Conservation (phyloP, 495 filamentous ascomycete genomes). For the Platismatia glauca region DNA sequence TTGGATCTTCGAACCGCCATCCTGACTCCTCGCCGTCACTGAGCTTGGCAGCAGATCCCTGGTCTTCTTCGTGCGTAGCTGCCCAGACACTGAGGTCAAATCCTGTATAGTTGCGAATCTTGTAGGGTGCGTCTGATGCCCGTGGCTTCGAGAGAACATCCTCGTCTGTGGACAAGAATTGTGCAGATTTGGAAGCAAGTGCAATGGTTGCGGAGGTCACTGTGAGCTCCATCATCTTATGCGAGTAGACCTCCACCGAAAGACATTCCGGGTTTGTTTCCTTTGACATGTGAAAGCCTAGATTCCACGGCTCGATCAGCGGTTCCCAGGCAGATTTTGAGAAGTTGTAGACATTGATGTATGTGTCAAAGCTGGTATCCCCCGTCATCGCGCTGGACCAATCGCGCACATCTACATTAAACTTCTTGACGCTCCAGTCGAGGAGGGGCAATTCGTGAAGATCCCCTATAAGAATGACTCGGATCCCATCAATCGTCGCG, state of each 20-base stretch:
- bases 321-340: conserved; percentile 98
- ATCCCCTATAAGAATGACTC: conserved; percentile 90
- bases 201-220: conserved; percentile 91
- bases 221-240: conserved; percentile 83
- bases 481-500: conserved; percentile 74
- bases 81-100: conserved; percentile 82
- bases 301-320: conserved; percentile 88
- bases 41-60: conserved; percentile 65
- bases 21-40: conserved; percentile 83
- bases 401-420: conserved; percentile 72
- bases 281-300: conserved; percentile 82
- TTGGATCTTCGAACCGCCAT: conserved; percentile 94
- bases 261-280: conserved; percentile 65
- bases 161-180: conserved; percentile 80
- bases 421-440: conserved; percentile 88
- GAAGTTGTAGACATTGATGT: conserved; percentile 96
- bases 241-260: conserved; percentile 76
- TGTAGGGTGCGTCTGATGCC: conserved; percentile 83
- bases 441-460: conserved; percentile 89
- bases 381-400: conserved; percentile 85
- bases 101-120: conserved; percentile 89
- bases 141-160: conserved; percentile 92
- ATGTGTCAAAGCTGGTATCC: conserved; percentile 82
- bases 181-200: conserved; percentile 79
- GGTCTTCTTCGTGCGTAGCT: conserved; percentile 52